Conservation (phyloP, 2,329 filamentous ascomycete genomes). For the Onygena corvina region DNA sequence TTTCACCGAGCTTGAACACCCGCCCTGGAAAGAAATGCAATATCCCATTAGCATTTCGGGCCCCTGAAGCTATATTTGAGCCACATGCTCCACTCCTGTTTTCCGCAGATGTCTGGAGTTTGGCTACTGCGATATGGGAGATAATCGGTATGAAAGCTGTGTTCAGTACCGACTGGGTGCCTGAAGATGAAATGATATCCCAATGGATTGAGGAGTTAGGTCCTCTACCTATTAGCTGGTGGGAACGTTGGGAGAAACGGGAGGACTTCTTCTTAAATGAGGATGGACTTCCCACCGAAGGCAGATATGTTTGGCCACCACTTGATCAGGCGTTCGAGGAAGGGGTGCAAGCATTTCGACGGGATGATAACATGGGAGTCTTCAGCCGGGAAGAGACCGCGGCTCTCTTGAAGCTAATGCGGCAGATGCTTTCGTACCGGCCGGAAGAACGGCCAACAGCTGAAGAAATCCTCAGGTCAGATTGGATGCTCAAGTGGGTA, state of each 20-base stretch:
- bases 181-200: slow-evolving; percentile 11
- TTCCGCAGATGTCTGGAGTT: slow-evolving; percentile 22
- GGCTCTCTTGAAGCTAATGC: slow-evolving; percentile 12
- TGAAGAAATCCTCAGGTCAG: slow-evolving; percentile 10
- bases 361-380: slow-evolving; percentile 9
- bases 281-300: slow-evolving; percentile 12
- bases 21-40: slow-evolving; percentile 19
- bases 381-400: slow-evolving; percentile 14
- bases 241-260: slow-evolving; percentile 14
- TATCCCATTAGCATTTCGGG: slow-evolving; percentile 16
- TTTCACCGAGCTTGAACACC: slow-evolving; percentile 16
- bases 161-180: slow-evolving; percentile 10
- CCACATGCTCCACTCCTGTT: slow-evolving; percentile 16
- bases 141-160: slow-evolving; percentile 21
- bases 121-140: slow-evolving; percentile 22
- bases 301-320: slow-evolving; percentile 13
- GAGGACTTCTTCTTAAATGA: slow-evolving; percentile 15
- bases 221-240: slow-evolving; percentile 17
- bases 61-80: slow-evolving; percentile 21
- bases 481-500: slow-evolving; percentile 15
- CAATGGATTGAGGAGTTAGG: slow-evolving; percentile 17
- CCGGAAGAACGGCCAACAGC: slow-evolving; percentile 12
- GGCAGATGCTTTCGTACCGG: slow-evolving; percentile 11
- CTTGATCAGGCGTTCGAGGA: slow-evolving; percentile 17
- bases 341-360: slow-evolving; percentile 14